Evolutionary conservation across 1,284 basidiomycete genomes (phyloP), one percentile per base, ranked within the genome.

Genomic region (Volvariella surrecta): DNA sequence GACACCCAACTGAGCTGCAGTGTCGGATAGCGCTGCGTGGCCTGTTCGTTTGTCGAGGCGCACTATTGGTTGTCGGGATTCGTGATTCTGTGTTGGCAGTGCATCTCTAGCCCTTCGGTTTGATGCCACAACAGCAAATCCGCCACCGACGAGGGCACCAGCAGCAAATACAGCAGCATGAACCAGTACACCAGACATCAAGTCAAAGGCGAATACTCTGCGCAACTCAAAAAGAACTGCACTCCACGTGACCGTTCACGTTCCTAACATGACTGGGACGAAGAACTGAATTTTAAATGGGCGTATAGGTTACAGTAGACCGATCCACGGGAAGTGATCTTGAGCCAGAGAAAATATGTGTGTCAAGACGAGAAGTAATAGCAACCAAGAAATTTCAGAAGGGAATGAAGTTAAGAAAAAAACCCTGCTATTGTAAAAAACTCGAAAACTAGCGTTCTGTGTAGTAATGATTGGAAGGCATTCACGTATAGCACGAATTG

Each of bases 111-210:
- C 46, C 45, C 53, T 63, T 21, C 53, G 65, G 40, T 58, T 59
- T 9, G 66, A 57, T 10, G 79, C 56, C 4, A 59, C 71, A 4
- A 72, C 69, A 32, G 74, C 75, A 37, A 83, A 66, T 4, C 82
- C 76, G 17, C 82, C 85, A 32, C 84, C 85, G 31, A 85, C 66
- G 22, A 78, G 53, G 2, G 81, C 82, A 15, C 84, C 84, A 40
- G 81, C 74, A 37, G 83, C 74, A 56, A 88, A 87, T 37, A 78
- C 71, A n/a, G 79, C 79, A 15, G 74, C 77, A 48, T 77, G 82
- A 45, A 80, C 49, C 17, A 64, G 60, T 28, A 73, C 59, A n/a
- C 58, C 57, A 18, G 64, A 51, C 65, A 68, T 61, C 40, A 40
- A 10, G 34, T n/a, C 24, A 28, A 11, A 28, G n/a, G n/a, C n/a